Evolutionary conservation across 208 protist genomes (phyloP), one percentile per base, ranked within the genome.

Genomic region (Crithidia fasciculata): DNA sequence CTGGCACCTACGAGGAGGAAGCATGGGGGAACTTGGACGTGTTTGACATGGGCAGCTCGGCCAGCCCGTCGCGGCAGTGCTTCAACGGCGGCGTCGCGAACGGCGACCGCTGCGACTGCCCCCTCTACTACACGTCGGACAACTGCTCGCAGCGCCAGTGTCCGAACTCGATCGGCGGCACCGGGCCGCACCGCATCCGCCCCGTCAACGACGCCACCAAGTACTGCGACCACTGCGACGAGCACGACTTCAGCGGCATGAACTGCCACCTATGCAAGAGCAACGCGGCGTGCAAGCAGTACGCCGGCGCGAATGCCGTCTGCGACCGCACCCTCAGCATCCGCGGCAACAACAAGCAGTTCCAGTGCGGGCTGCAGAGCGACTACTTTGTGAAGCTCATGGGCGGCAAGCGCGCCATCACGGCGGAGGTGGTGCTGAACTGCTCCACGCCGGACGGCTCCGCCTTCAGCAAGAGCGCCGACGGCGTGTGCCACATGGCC

Each of bases 221-320:
- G 66, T 64, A 83, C 49, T 93, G 88, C 61, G 86, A 90, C 19
- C 45, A 60, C 57, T 90, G 84, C 60, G 75, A 87, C 41, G 8
- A 4, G 5, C 45, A 57, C 3, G 60, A 79, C 36, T 96, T 84
- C 70, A 59, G 44, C 4, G 92, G 92, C 13, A 39, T 95, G 39
- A 84, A 72, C 66, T 96, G 92, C 62, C 86, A 95, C 52, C 45
- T 92, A 39, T 96, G 92, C 66, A 73, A 85, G 56, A 70, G 59
- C 18, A 64, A 92, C 62, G 64, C 10, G 40, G 82, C 85, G 28
- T 96, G 92, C 73, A 61, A 49, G 59, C 53, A 57, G 57, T 66
- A 79, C 53, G 72, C 63, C 47, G 87, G 81, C 19, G 28, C 36
- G 0, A n/a, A 68, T 4, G 66, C 59, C 2, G 57, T 61, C 39